These are phyloP conservation scores for Phtheirospermum japonicum DNA, from an alignment of 257 asterid genomes.

Conservation along the genomic window DNA sequence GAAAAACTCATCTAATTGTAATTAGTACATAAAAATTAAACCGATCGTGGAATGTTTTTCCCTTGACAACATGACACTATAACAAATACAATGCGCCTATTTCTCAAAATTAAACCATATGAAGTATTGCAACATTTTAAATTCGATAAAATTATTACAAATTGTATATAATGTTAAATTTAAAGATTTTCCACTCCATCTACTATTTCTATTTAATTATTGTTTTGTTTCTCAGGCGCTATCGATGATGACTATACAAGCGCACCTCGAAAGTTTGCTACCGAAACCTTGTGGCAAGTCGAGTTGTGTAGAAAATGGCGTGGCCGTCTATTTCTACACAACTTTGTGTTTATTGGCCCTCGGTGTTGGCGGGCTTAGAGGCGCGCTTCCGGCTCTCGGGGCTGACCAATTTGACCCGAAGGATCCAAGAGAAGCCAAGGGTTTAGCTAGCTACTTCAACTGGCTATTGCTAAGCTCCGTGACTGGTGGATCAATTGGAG, in stretches of 20 bases:
- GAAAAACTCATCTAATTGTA: no score
- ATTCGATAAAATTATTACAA: no score
- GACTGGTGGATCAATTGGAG: slow-evolving; percentile 56
- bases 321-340: slow-evolving; percentile 57
- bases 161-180: no score
- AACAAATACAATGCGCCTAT: slow-evolving; percentile 23
- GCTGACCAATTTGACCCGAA: slow-evolving; percentile 79
- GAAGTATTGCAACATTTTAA: no score
- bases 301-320: slow-evolving; percentile 55
- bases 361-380: slow-evolving; percentile 72
- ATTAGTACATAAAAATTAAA: slow-evolving; percentile 13
- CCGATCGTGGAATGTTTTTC: slow-evolving; percentile 32
- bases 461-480: slow-evolving; percentile 62
- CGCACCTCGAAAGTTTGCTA: slow-evolving; percentile 45
- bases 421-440: slow-evolving; percentile 60
- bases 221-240: slow-evolving; percentile 45
- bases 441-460: slow-evolving; percentile 75
- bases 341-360: slow-evolving; percentile 57
- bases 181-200: no score
- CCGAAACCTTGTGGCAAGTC: slow-evolving; percentile 61
- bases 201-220: no score
- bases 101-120: no score
- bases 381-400: slow-evolving; percentile 80
- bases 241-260: slow-evolving; percentile 77
- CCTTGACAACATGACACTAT: slow-evolving; percentile 36